Percentiles rank a stretch among this genome's conserved stretches.
These are phyloP conservation scores for Veloboletus limbatus DNA, from an alignment of 1,284 basidiomycete genomes.

Conservation along the genomic window DNA sequence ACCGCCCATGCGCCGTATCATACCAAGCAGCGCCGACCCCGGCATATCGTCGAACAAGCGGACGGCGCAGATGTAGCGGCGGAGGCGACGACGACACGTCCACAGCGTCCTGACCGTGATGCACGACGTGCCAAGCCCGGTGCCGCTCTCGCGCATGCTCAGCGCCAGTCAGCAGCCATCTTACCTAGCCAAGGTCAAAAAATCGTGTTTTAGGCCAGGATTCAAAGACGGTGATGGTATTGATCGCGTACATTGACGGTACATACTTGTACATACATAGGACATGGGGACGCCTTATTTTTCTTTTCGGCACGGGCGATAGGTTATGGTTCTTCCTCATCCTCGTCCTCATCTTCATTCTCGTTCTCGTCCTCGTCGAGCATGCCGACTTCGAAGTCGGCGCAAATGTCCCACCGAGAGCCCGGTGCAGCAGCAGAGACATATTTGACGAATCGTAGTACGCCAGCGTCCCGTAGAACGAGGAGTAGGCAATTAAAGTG, in stretches of 20 bases:
- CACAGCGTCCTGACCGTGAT: conserved; percentile 7
- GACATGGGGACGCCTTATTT: not conserved
- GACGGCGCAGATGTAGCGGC: not conserved
- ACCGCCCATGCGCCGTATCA: not conserved
- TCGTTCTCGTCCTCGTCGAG: conserved; percentile 41
- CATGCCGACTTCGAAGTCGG: conserved; percentile 85
- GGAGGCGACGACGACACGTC: not conserved
- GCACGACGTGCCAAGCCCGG: conserved; percentile 72
- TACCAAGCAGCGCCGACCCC: conserved; percentile 4
- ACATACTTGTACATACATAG: not conserved
- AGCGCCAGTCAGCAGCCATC: conserved; percentile 83
- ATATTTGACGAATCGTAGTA: conserved; percentile 94
- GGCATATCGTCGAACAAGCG: conserved; percentile 1
- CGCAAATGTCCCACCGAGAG: conserved; percentile 87
- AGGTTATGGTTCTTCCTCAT: conserved; percentile 14
- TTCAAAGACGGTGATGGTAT: not conserved
- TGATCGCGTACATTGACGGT: not conserved
- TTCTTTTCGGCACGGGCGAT: no score
- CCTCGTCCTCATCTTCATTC: conserved; percentile 19
- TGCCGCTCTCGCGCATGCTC: conserved; percentile 86
- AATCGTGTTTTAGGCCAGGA: conserved; percentile 60
- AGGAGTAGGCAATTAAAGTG: conserved; percentile 89
- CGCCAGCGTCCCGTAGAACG: conserved; percentile 89
- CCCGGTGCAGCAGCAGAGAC: conserved; percentile 84
- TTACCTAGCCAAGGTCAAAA: conserved; percentile 80